Percentiles rank a stretch among this genome's conserved stretches.
Conservation (phyloP, 768 basidiomycete genomes). For the Rubroboletus satanas region DNA sequence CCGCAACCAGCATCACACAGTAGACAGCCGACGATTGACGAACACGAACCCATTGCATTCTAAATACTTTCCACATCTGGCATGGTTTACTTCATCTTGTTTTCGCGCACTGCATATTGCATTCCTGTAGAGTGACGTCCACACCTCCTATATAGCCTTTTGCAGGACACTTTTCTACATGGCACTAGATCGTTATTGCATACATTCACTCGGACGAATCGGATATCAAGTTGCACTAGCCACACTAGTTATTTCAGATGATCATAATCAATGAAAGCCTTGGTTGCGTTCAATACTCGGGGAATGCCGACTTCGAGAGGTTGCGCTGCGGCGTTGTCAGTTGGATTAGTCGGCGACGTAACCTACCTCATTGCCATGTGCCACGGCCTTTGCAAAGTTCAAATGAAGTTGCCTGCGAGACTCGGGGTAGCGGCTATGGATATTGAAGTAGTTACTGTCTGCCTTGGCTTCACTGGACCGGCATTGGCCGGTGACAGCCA, state of each 20-base stretch:
- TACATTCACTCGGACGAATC: conserved; percentile 1
- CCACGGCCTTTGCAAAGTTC: background rate
- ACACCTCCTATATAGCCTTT: conserved; percentile 5
- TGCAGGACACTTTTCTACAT: conserved; percentile 23
- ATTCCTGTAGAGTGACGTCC: conserved; percentile 3
- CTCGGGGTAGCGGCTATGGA: too few species aligned
- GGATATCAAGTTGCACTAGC: background rate
- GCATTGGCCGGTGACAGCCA: background rate
- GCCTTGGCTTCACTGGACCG: too few species aligned
- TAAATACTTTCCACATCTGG: conserved; percentile 6
- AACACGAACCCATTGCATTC: conserved; percentile 17
- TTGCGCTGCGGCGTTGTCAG: too few species aligned
- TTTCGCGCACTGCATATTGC: conserved; percentile 2
- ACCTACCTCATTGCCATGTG: too few species aligned
- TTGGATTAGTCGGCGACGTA: background rate
- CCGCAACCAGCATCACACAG: conserved; percentile 27
- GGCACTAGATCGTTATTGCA: conserved; percentile 5
- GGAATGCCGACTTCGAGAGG: background rate
- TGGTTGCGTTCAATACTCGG: background rate
- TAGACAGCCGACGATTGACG: conserved; percentile 34
- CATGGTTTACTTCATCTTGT: background rate
- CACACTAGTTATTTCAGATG: background rate
- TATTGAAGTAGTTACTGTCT: too few species aligned
- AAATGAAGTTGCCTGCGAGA: too few species aligned
- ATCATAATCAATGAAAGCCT: background rate